Evolutionary conservation across 345 rosid genomes (phyloP).

Genomic region (Lepidium didymum): DNA sequence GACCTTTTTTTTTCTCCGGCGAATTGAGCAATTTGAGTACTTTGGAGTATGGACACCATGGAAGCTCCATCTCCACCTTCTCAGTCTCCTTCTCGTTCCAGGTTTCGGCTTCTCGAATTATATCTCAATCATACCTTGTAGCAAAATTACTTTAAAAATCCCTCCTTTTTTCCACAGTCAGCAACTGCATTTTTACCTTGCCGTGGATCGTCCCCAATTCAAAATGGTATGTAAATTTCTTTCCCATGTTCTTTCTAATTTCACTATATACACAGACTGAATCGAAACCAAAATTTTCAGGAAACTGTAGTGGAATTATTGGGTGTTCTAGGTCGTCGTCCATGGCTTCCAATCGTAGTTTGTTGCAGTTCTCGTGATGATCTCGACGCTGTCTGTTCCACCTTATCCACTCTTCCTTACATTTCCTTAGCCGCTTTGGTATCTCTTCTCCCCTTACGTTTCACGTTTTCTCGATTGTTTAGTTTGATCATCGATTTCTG

Average conservation of each 20-base stretch:
- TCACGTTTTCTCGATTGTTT: not conserved
- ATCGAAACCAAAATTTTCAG: constrained; percentile 26
- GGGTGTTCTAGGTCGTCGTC: constrained; percentile 57
- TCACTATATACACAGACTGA: not conserved
- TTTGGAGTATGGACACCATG: constrained; percentile 19
- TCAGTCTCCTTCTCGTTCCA: constrained; percentile 32
- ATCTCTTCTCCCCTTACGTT: constrained; percentile 4
- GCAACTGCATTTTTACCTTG: constrained; percentile 70
- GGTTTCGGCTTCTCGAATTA: not conserved
- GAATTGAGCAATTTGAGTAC: not conserved
- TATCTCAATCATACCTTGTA: not conserved
- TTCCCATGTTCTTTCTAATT: not conserved
- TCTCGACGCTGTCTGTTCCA: constrained; percentile 78
- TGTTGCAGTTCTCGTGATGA: constrained; percentile 93
- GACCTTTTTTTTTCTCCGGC: constrained; percentile 1
- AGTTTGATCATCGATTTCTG: not conserved
- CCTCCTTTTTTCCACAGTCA: constrained; percentile 35
- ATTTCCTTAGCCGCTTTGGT: constrained; percentile 66
- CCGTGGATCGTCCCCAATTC: constrained; percentile 82
- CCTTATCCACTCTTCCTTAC: constrained; percentile 66
- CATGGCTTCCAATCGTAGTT: constrained; percentile 64
- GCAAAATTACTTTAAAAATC: not conserved
- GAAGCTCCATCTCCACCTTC: constrained; percentile 36
- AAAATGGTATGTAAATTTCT: constrained; percentile 47
- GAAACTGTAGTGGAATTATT: constrained; percentile 68